Percentiles rank a stretch among this genome's conserved stretches.
These are phyloP conservation scores for Trichomonas tenax DNA, from an alignment of 208 protist species.

Conservation along the genomic window DNA sequence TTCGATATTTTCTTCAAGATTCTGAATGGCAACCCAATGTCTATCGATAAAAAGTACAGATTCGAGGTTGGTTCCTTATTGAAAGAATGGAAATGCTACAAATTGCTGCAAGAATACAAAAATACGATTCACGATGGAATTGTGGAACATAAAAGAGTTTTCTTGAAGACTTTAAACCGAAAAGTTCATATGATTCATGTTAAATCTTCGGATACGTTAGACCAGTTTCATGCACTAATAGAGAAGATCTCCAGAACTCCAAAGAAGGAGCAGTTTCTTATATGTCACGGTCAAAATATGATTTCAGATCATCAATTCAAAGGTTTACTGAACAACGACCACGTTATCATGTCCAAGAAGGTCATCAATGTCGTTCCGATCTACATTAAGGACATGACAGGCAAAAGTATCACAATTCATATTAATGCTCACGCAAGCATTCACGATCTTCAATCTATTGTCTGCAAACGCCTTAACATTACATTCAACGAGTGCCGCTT, in stretches of 20 bases:
- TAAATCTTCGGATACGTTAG: neutral
- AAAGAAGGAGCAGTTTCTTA: neutral
- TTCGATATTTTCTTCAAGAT: neutral
- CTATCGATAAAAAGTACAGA: neutral
- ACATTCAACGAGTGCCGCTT: neutral
- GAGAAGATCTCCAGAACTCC: neutral
- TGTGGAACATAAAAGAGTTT: neutral
- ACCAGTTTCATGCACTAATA: neutral
- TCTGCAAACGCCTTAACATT: neutral
- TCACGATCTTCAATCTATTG: neutral
- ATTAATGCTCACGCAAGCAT: neutral
- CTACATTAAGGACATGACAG: neutral
- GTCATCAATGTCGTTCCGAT: neutral
- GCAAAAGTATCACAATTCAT: neutral
- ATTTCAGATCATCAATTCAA: neutral
- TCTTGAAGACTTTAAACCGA: neutral
- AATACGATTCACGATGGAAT: neutral
- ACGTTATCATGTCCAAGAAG: neutral
- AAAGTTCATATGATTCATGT: neutral
- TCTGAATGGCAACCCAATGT: neutral
- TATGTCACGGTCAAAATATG: neutral
- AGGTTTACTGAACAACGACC: neutral
- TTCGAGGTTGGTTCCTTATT: neutral
- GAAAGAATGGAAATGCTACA: neutral
- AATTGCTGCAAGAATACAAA: neutral